Evolutionary conservation across 495 filamentous ascomycete genomes (phyloP).

Genomic region (Evernia prunastri): DNA sequence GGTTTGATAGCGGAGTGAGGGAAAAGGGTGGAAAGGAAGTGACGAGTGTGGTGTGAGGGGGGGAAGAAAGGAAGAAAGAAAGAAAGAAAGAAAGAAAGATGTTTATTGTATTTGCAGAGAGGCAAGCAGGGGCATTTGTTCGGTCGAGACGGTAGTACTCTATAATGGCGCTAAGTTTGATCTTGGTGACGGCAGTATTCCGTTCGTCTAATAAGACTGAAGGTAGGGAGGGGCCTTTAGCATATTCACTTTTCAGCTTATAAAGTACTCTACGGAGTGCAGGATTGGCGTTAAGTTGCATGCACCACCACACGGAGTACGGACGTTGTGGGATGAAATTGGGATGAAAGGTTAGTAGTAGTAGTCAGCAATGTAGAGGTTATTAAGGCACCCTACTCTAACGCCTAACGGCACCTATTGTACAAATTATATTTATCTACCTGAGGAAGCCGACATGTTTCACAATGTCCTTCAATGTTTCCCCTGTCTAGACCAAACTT

Average conservation of each 20-base stretch:
- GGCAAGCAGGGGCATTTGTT: constrained; percentile 4
- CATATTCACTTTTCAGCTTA: not conserved
- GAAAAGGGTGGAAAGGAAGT: constrained; percentile 3
- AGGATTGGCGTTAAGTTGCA: not conserved
- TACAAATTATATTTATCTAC: not conserved
- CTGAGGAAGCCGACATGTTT: constrained; percentile 6
- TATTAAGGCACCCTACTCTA: not conserved
- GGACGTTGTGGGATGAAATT: no score
- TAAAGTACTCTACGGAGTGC: not conserved
- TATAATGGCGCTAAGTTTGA: constrained; percentile 1
- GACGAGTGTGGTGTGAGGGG: not conserved
- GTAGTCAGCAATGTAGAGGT: not conserved
- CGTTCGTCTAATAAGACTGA: no score
- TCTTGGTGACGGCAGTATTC: constrained; percentile 12
- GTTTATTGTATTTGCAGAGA: not conserved
- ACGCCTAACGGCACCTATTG: no score
- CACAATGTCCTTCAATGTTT: constrained; percentile 6
- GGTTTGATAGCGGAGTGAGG: not conserved
- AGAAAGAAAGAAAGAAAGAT: no score
- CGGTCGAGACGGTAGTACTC: not conserved
- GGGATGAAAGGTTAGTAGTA: no score
- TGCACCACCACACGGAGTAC: no score
- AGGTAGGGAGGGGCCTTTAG: not conserved
- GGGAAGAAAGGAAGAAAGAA: no score
- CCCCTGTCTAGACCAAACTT: not conserved